Evolutionary conservation across 495 filamentous ascomycete genomes (phyloP), one percentile per base, ranked within the genome.

Genomic region (Xylaria venustula): DNA sequence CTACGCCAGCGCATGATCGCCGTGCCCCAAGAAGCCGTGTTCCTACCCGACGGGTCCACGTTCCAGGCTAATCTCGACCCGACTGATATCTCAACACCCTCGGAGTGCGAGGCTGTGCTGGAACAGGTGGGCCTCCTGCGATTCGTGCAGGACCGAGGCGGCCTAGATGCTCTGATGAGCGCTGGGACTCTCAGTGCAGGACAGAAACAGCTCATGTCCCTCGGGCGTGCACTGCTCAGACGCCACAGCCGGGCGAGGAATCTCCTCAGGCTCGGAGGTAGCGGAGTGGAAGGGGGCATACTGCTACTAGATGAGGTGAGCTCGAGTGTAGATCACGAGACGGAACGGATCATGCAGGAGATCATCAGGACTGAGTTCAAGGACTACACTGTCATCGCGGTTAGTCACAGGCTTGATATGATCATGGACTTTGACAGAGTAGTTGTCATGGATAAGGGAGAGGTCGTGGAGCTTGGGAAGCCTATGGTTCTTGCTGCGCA

Each of bases 141-240:
- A 1, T 74, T 80, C 26, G 68, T 87, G 48, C 36, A 72, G n/a
- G 75, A 78, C 37, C 76, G 79, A 22, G 84, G 81, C 0, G 81
- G 78, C 0, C 73, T 88, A 0, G 77, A 78, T 49, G 78, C 76
- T 1, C 73, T 79, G 9, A 77, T 88, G 47, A 76, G 78, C 7
- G 76, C 73, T 11, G 72, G 80, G 42, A 73, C 75, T 61, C 76
- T 88, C 4, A 85, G 81, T 0, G 80, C 83, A 47, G 87, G 87
- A 0, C 86, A 90, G 63, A 76, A 76, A 36, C 87, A 89, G 71
- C 79, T 90, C 4, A 81, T 89, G 63, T 82, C 81, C 61, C 76
- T 90, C n/a, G 85, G 82, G 3, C 77, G 86, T 2, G 86, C 83
- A 0, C 70, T 90, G 8, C 71, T 90, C 30, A 71, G 80, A 25